A percentile compares a stretch with the other conserved stretches of the same genome.
These are phyloP conservation scores for Gracilaria gracilis DNA, from an alignment of 23 red algal species.

Conservation along the genomic window DNA sequence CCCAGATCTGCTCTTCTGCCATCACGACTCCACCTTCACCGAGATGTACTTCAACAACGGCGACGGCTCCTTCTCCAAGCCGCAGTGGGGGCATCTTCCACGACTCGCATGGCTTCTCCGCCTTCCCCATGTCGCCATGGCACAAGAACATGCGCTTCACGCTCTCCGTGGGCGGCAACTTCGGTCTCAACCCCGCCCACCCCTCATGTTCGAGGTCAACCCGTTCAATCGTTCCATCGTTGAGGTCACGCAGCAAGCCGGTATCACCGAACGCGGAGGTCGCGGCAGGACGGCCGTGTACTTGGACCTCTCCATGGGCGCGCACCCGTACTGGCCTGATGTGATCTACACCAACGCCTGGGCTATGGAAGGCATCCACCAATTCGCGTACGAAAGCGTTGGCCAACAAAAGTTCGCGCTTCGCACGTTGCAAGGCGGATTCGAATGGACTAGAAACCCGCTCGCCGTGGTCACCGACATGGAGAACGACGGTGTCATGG, in stretches of 20 bases:
- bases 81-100: conserved; percentile 10
- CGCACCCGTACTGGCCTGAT: conserved; percentile 33
- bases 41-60: conserved; percentile 38
- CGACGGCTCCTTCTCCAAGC: conserved; percentile 6
- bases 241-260: conserved; percentile 33
- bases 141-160: conserved; percentile 32
- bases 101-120: conserved; percentile 31
- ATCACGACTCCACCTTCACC: conserved; percentile 33
- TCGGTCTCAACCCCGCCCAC: not conserved
- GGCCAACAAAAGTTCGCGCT: not conserved
- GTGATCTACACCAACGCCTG: conserved; percentile 42
- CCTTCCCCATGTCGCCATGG: conserved; percentile 32
- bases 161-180: conserved; percentile 32
- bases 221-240: conserved; percentile 12
- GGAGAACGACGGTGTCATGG: conserved; percentile 47
- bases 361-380: conserved; percentile 4
- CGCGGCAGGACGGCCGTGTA: conserved; percentile 35
- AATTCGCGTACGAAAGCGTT: conserved; percentile 52
- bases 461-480: conserved; percentile 42
- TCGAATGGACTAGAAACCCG: conserved; percentile 13
- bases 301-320: conserved; percentile 34
- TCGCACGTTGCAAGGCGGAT: not conserved
- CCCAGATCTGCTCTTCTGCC: conserved; percentile 34
- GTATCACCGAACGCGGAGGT: not conserved
- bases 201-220: conserved; percentile 46